Evolutionary conservation across 331 rosid species (phyloP).

Genomic region (Cucumis variabilis): DNA sequence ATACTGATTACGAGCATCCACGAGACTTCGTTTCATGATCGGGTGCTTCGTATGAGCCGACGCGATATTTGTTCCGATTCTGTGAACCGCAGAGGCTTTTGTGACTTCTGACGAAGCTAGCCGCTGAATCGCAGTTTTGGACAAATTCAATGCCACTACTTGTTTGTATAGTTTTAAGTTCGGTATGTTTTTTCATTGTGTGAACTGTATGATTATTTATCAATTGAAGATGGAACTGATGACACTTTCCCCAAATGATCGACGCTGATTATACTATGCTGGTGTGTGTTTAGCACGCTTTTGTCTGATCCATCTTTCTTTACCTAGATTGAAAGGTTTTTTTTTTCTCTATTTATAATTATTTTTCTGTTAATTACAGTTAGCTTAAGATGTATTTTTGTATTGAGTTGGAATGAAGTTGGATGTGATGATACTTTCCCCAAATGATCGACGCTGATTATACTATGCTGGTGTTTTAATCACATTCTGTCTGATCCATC

Average conservation of each 20-base stretch:
- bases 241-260: conserved; percentile 37
- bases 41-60: conserved; percentile 5
- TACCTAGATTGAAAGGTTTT: no score
- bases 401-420: not conserved
- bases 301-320: conserved; percentile 25
- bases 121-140: conserved; percentile 23
- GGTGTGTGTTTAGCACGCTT: conserved; percentile 25
- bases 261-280: conserved; percentile 33
- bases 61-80: conserved; percentile 8
- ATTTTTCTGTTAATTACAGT: not conserved
- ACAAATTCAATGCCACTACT: not conserved
- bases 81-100: conserved; percentile 24
- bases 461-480: conserved; percentile 14
- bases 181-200: not conserved
- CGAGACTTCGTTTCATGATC: not conserved
- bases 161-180: not conserved
- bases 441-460: conserved; percentile 33
- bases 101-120: not conserved
- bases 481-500: conserved; percentile 27
- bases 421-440: conserved; percentile 34
- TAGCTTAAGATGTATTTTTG: not conserved
- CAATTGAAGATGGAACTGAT: conserved; percentile 1
- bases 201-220: not conserved
- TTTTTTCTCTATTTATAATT: not conserved
- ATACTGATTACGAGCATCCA: conserved; percentile 26